phyloP scores from a whole-genome alignment of 192 early-diverging fungal species.

The Anaeromyces robustus region DNA sequence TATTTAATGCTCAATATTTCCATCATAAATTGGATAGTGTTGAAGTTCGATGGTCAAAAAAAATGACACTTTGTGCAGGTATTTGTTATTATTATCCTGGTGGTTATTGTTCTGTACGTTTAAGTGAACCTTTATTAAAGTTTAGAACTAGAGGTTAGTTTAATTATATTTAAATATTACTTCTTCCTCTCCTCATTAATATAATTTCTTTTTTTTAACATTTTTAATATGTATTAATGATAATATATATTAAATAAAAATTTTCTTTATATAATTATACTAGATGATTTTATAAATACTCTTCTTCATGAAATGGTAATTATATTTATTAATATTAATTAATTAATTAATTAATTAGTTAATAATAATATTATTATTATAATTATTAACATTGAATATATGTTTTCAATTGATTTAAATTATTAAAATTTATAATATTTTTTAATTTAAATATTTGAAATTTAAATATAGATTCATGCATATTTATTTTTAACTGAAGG shows the following conservation, averaged over 20 bases:
- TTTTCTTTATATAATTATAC: too few species aligned
- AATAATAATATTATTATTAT: too few species aligned
- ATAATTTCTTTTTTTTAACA: neutral
- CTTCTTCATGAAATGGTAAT: conserved; percentile 49
- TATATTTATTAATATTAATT: neutral
- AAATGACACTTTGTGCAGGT: conserved; percentile 47
- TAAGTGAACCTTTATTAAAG: conserved; percentile 49
- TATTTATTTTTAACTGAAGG: conserved; percentile 41
- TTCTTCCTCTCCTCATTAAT: neutral
- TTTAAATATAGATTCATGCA: conserved; percentile 28
- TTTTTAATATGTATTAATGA: too few species aligned
- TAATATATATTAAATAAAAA: too few species aligned
- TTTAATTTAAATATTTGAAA: too few species aligned
- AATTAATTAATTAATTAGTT: too few species aligned
- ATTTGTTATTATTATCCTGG: conserved; percentile 26
- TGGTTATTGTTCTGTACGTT: conserved; percentile 28
- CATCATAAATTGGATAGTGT: conserved; percentile 22
- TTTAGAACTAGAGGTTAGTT: conserved; percentile 22
- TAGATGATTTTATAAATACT: conserved; percentile 39
- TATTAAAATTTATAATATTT: too few species aligned
- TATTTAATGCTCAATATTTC: conserved; percentile 23
- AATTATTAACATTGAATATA: too few species aligned
- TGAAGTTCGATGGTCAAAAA: conserved; percentile 36
- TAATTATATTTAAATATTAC: too few species aligned
- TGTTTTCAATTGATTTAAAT: too few species aligned